phyloP scores from a whole-genome alignment of 768 basidiomycete species.

The Tephrocybe rancida region DNA sequence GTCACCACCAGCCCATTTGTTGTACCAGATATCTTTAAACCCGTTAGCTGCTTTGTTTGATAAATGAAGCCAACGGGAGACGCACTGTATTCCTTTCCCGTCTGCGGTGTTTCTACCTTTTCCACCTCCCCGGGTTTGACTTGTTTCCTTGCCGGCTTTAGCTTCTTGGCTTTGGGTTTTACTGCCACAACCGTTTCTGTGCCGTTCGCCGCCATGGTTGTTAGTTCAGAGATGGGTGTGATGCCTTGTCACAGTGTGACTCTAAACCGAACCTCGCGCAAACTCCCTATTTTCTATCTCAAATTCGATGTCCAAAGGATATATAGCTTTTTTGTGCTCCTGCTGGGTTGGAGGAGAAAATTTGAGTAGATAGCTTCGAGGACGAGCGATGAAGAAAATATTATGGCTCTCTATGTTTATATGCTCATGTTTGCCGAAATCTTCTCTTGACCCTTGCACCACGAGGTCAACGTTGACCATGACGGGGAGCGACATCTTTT shows the following conservation, averaged over 20 bases:
- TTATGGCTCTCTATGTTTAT: too few species aligned
- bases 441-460: too few species aligned
- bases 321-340: too few species aligned
- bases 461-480: background rate
- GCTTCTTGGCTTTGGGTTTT: constrained; percentile 51
- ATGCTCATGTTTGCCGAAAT: constrained; percentile 5
- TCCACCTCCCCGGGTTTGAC: constrained; percentile 90
- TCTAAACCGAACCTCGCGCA: too few species aligned
- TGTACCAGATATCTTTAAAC: constrained; percentile 90
- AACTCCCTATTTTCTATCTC: too few species aligned
- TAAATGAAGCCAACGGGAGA: constrained; percentile 16
- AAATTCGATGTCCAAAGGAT: too few species aligned
- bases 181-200: constrained; percentile 18
- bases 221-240: constrained; percentile 2
- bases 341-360: too few species aligned
- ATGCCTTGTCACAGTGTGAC: too few species aligned
- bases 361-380: too few species aligned
- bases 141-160: constrained; percentile 92
- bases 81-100: constrained; percentile 96
- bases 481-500: background rate
- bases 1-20: constrained; percentile 99
- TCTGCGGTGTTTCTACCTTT: constrained; percentile 85
- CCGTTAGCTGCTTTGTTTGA: constrained; percentile 7
- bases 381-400: too few species aligned
- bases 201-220: constrained; percentile 34